Evolutionary conservation across 306 rosid genomes (phyloP).

Genomic region (Begonia fuchsioides): DNA sequence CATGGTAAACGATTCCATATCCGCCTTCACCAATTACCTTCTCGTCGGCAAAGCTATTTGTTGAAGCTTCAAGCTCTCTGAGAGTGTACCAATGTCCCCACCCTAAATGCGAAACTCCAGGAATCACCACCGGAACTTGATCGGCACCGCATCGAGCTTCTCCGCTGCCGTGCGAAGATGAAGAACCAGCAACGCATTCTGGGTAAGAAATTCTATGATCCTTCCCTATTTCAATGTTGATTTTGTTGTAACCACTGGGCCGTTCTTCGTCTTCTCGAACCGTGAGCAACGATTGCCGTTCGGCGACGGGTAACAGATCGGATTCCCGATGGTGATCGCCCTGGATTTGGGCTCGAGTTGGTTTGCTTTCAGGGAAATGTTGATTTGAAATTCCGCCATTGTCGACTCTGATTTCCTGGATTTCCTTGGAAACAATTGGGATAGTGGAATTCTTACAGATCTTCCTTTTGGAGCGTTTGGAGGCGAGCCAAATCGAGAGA

Average conservation of each 20-base stretch:
- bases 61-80: conserved; percentile 75
- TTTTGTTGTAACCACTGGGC: conserved; percentile 21
- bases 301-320: conserved; percentile 26
- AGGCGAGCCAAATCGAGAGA: conserved; percentile 48
- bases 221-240: conserved; percentile 71
- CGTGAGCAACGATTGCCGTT: conserved; percentile 27
- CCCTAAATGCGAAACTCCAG: conserved; percentile 90
- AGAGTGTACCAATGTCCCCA: conserved; percentile 94
- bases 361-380: conserved; percentile 11
- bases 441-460: conserved; percentile 23
- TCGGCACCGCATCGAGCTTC: conserved; percentile 29
- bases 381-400: conserved; percentile 6
- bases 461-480: conserved; percentile 44
- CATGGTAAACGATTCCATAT: conserved; percentile 78
- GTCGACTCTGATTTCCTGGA: conserved; percentile 58
- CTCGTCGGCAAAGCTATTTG: conserved; percentile 47
- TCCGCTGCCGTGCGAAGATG: conserved; percentile 38
- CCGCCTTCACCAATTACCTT: conserved; percentile 88
- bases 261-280: conserved; percentile 38
- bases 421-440: conserved; percentile 56
- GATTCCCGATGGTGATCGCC: conserved; percentile 32
- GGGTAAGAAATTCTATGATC: conserved; percentile 66
- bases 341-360: conserved; percentile 11
- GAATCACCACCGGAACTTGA: conserved; percentile 43
- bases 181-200: conserved; percentile 30